A percentile compares a stretch with the other conserved stretches of the same genome.
These are phyloP conservation scores for Cladophialophora chaetospira DNA, from an alignment of 2,329 filamentous ascomycete genomes.

Conservation along the genomic window DNA sequence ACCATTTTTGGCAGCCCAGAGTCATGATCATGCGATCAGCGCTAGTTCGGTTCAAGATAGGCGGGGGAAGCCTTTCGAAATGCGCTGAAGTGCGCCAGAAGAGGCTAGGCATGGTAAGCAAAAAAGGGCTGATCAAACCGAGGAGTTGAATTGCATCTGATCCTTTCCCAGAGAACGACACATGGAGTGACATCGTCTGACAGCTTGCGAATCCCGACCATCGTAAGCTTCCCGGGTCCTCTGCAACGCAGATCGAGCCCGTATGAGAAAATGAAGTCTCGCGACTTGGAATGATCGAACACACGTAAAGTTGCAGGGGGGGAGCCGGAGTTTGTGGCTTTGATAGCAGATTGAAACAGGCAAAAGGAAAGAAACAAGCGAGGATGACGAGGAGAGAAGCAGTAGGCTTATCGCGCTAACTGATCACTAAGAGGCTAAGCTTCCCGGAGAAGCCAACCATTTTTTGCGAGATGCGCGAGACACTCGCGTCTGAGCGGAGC, in stretches of 20 bases:
- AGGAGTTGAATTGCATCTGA: not conserved
- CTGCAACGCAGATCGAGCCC: too few relatives aligned
- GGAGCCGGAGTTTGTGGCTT: not conserved
- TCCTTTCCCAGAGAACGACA: not conserved
- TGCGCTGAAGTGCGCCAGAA: slow-evolving; percentile 2
- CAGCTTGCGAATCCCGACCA: not conserved
- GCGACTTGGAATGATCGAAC: not conserved
- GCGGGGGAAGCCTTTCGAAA: not conserved
- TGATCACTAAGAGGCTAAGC: not conserved
- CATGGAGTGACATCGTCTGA: not conserved
- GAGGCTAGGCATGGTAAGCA: not conserved
- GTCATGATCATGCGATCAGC: not conserved
- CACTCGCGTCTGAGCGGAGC: not conserved
- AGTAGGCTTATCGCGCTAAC: not conserved
- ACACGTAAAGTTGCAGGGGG: not conserved
- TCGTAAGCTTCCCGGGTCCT: too few relatives aligned
- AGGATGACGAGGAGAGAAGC: not conserved
- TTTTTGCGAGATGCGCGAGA: too few relatives aligned
- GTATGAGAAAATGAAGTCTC: too few relatives aligned
- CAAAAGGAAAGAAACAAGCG: not conserved
- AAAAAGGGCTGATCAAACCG: not conserved
- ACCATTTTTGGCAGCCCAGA: not conserved
- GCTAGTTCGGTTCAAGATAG: not conserved
- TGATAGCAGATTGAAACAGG: not conserved
- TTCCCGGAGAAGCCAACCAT: not conserved